Percentiles rank a stretch among this genome's conserved stretches.
phyloP scores from a whole-genome alignment of 139 green algal species.

The Bryopsis sp. region DNA sequence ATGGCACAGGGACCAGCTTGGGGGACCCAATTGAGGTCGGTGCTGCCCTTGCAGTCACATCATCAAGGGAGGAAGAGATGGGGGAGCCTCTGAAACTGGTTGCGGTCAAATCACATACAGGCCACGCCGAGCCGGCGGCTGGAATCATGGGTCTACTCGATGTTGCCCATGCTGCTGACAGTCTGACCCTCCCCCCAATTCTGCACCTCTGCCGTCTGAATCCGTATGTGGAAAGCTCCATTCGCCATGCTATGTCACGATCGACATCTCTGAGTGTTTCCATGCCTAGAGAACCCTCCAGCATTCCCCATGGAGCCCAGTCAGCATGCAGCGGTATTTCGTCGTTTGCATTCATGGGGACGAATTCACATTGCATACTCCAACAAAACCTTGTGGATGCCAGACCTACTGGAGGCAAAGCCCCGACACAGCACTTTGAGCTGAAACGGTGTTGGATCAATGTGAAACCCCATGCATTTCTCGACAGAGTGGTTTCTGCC shows the following conservation, averaged over 20 bases:
- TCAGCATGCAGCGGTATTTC: slow-evolving; percentile 24
- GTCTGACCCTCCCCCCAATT: neutral
- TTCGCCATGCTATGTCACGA: neutral
- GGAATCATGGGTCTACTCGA: slow-evolving; percentile 40
- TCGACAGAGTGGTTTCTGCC: neutral
- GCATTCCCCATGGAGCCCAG: neutral
- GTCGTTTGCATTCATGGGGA: slow-evolving; percentile 48
- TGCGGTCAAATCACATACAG: slow-evolving; percentile 35
- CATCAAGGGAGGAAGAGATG: neutral
- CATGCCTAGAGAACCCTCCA: neutral
- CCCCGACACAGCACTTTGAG: neutral
- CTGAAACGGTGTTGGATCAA: neutral
- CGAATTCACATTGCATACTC: slow-evolving; percentile 34
- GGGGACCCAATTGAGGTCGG: slow-evolving; percentile 82
- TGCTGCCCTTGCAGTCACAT: slow-evolving; percentile 35
- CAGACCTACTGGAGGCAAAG: neutral
- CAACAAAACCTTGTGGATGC: neutral
- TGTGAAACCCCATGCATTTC: neutral
- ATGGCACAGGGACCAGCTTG: slow-evolving; percentile 82
- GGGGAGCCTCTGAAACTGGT: slow-evolving; percentile 24
- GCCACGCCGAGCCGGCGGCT: slow-evolving; percentile 50
- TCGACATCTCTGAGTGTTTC: neutral
- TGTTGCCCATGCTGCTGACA: slow-evolving; percentile 13
- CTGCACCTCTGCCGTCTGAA: slow-evolving; percentile 23
- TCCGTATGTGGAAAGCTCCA: slow-evolving; percentile 14